A percentile compares a stretch with the other conserved stretches of the same genome.
These are phyloP conservation scores for Lasiosphaeriaceae sp. DNA, from an alignment of 495 filamentous ascomycete species.

Conservation along the genomic window DNA sequence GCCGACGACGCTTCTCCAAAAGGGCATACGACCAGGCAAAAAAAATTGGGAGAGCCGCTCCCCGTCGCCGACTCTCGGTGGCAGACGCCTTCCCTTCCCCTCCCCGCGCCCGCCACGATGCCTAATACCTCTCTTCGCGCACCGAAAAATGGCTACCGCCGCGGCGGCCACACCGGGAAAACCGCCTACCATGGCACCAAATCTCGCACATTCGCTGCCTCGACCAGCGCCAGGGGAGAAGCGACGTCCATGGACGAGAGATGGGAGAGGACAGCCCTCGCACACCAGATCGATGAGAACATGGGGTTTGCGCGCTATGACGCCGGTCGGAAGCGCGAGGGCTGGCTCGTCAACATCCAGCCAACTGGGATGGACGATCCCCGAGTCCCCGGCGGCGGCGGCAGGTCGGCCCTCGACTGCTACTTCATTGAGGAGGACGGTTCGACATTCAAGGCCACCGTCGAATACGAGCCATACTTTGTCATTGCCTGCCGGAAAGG, in stretches of 20 bases:
- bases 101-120: conserved; percentile 23
- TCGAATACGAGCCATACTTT: conserved; percentile 97
- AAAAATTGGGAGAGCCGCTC: background rate
- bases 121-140: conserved; percentile 46
- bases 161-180: conserved; percentile 50
- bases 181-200: conserved; percentile 50
- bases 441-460: conserved; percentile 89
- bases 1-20: background rate
- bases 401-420: conserved; percentile 87
- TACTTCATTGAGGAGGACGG: conserved; percentile 97
- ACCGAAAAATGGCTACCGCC: conserved; percentile 50
- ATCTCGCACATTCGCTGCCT: conserved; percentile 72
- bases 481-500: conserved; percentile 85
- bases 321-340: conserved; percentile 75
- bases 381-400: conserved; percentile 66
- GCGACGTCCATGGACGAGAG: conserved; percentile 81
- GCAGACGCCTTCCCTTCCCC: background rate
- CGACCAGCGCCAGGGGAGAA: conserved; percentile 70
- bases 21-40: background rate
- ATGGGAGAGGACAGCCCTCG: conserved; percentile 76
- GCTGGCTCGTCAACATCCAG: conserved; percentile 96
- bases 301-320: conserved; percentile 95
- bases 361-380: conserved; percentile 82
- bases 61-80: background rate
- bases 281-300: conserved; percentile 85